These are phyloP conservation scores for Phytomonas francai DNA, from an alignment of 208 protist species.

Conservation along the genomic window DNA sequence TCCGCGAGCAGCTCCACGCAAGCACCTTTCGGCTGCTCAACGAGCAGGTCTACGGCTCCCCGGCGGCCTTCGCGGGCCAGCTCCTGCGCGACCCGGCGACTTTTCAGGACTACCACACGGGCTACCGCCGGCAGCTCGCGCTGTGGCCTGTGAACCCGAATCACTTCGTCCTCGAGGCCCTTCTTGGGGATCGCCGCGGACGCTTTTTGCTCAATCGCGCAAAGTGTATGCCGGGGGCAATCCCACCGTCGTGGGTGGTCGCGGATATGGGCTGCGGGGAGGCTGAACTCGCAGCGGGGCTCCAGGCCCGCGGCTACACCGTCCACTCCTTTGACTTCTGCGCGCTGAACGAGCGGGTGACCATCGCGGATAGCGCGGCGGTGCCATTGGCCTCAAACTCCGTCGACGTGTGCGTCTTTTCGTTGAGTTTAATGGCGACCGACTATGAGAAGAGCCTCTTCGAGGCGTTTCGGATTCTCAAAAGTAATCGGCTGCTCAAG, in stretches of 20 bases:
- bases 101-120: conserved; percentile 89
- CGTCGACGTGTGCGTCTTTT: conserved; percentile 92
- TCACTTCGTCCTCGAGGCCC: conserved; percentile 76
- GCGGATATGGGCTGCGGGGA: conserved; percentile 95
- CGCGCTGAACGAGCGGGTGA: conserved; percentile 60
- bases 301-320: conserved; percentile 74
- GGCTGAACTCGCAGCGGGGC: conserved; percentile 76
- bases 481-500: conserved; percentile 80
- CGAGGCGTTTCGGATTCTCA: conserved; percentile 91
- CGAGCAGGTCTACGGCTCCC: conserved; percentile 85
- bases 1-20: conserved; percentile 73
- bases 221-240: conserved; percentile 77
- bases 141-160: conserved; percentile 93
- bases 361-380: conserved; percentile 83
- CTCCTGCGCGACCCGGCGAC: conserved; percentile 69
- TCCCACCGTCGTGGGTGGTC: conserved; percentile 79
- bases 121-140: conserved; percentile 88
- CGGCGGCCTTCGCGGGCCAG: conserved; percentile 63
- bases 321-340: conserved; percentile 95
- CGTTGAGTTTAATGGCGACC: conserved; percentile 94
- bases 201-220: conserved; percentile 70
- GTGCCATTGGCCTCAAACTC: conserved; percentile 71
- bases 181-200: conserved; percentile 69
- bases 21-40: conserved; percentile 85
- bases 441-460: conserved; percentile 89